These are phyloP conservation scores for Grosmannia huntii DNA, from an alignment of 2,329 filamentous ascomycete species.

Conservation along the genomic window DNA sequence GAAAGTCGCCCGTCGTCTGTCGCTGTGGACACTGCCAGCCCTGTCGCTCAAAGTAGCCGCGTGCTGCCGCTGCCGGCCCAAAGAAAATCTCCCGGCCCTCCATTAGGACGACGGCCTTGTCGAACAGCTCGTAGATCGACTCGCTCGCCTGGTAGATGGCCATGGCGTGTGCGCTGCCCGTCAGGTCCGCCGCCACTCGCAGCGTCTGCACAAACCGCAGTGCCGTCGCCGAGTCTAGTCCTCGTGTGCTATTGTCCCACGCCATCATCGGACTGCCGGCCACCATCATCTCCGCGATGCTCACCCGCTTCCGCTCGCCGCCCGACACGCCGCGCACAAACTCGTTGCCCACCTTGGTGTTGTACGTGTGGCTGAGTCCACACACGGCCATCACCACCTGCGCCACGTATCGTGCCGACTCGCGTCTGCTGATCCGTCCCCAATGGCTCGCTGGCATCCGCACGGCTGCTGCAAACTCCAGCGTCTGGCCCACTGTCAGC, in stretches of 20 bases:
- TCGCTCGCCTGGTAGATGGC: constrained; percentile 62
- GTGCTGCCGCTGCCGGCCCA: constrained; percentile 45
- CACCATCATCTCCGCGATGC: constrained; percentile 46
- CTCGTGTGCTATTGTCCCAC: constrained; percentile 62
- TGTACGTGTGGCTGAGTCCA: constrained; percentile 59
- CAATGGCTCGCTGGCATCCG: constrained; percentile 35
- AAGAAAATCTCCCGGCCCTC: constrained; percentile 50
- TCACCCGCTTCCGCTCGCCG: constrained; percentile 58
- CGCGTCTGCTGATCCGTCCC: constrained; percentile 34
- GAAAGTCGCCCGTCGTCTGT: constrained; percentile 57
- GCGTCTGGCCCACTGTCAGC: constrained; percentile 52
- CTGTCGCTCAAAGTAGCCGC: constrained; percentile 51
- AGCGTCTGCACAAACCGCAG: constrained; percentile 62
- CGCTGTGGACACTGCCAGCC: constrained; percentile 55
- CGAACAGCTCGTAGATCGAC: constrained; percentile 48
- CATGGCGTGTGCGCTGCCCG: constrained; percentile 50
- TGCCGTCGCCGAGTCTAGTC: constrained; percentile 61
- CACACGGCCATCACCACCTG: constrained; percentile 67
- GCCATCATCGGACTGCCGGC: constrained; percentile 46
- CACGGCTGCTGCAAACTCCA: constrained; percentile 46
- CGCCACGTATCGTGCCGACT: constrained; percentile 42
- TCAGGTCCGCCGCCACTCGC: constrained; percentile 52
- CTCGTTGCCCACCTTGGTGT: constrained; percentile 64
- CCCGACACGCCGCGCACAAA: constrained; percentile 62
- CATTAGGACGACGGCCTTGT: constrained; percentile 44